Evolutionary conservation across 1,284 basidiomycete genomes (phyloP), one percentile per base, ranked within the genome.

Genomic region (Sporisorium sorghi): DNA sequence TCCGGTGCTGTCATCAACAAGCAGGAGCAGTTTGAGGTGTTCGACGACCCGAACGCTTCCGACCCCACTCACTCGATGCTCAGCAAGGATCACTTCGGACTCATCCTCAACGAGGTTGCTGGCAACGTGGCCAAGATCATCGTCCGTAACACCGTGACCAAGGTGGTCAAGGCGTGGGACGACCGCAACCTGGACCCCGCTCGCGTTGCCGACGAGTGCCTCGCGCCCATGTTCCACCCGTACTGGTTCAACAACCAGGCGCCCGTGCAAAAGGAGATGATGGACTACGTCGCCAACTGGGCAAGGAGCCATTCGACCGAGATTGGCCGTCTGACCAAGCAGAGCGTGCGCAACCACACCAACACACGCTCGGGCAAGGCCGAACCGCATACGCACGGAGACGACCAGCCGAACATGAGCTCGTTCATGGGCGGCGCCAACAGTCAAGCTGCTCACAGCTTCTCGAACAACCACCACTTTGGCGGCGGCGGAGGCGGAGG

Each of bases 121-220:
- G 85, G 85, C 17, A 76, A 84, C 19, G 67, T 86, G 17, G 86
- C 86, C 23, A 66, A 70, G 51, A 82, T 86, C 80, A 77, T 86
- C 59, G 89, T 91, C 15, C 86, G 88, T 62, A 85, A 91, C 80
- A 85, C 86, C 5, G 90, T 91, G 61, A 88, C 88, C 66, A 83
- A 88, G 39, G 88, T 97, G 17, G 90, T 91, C 46, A 91, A 90
- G 78, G 93, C 93, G 1, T 97, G 94, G 94, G 81, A 89, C 44
- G 78, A 79, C 49, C 52, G 50, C 14, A 65, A 40, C 33, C 24
- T 58, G 33, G 67, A 78, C 35, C 53, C 78, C 15, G 43, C 54
- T 3, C 77, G 51, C 5, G 63, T 77, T 12, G 79, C 78, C 2
- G 80, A 81, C 52, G 78, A 78, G 57, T 79, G 78, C 32, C 62